phyloP scores from a whole-genome alignment of 495 filamentous ascomycete species.

The Antarctomyces pellizariae region DNA sequence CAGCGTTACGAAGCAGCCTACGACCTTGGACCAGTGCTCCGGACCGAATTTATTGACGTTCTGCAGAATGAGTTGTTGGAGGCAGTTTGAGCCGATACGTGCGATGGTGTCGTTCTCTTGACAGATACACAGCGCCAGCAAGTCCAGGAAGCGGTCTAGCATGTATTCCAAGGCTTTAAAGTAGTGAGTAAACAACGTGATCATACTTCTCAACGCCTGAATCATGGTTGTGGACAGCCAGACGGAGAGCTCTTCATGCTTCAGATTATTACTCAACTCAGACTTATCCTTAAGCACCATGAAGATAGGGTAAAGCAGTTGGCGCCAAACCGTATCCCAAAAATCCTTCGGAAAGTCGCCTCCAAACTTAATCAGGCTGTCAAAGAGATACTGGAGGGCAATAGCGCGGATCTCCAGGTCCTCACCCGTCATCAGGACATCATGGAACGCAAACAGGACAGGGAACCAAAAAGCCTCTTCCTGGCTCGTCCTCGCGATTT shows the following conservation, averaged over 20 bases:
- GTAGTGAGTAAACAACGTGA: slow-evolving; percentile 93
- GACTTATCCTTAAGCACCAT: slow-evolving; percentile 90
- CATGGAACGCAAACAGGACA: slow-evolving; percentile 91
- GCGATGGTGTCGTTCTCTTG: slow-evolving; percentile 98
- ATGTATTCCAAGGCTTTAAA: slow-evolving; percentile 91
- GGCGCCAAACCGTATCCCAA: slow-evolving; percentile 95
- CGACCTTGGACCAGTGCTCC: slow-evolving; percentile 82
- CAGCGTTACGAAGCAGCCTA: slow-evolving; percentile 82
- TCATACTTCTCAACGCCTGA: slow-evolving; percentile 92
- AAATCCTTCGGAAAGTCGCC: slow-evolving; percentile 83
- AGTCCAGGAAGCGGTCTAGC: slow-evolving; percentile 82
- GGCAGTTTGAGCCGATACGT: slow-evolving; percentile 88
- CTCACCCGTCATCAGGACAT: slow-evolving; percentile 96
- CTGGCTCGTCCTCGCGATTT: slow-evolving; percentile 34
- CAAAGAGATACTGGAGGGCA: slow-evolving; percentile 87
- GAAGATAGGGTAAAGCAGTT: slow-evolving; percentile 93
- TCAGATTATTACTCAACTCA: slow-evolving; percentile 81
- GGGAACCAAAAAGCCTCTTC: slow-evolving; percentile 99
- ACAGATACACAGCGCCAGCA: slow-evolving; percentile 87
- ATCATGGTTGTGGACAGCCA: slow-evolving; percentile 99
- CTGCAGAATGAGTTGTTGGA: slow-evolving; percentile 87
- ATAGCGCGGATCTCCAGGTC: slow-evolving; percentile 93
- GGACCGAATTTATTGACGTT: slow-evolving; percentile 77
- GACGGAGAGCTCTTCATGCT: slow-evolving; percentile 90
- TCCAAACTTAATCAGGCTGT: slow-evolving; percentile 71